Percentiles rank a stretch among this genome's conserved stretches.
phyloP scores from a whole-genome alignment of 129 eudicot species.

The Cynara cardunculus region DNA sequence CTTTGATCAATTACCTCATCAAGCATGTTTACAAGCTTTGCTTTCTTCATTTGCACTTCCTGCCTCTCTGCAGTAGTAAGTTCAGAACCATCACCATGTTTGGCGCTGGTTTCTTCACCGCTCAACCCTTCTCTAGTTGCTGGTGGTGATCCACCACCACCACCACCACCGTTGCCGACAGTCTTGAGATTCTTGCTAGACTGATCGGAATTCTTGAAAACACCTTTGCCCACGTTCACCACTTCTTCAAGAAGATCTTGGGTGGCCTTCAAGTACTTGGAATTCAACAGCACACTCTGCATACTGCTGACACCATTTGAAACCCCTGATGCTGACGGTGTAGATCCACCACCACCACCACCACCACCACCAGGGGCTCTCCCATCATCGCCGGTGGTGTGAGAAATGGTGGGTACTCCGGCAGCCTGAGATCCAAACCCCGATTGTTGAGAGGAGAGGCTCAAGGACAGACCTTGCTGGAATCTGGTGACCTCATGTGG shows the following conservation, averaged over 20 bases:
- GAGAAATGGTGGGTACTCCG: slow-evolving; percentile 32
- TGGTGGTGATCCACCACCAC: slow-evolving; percentile 28
- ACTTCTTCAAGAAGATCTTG: slow-evolving; percentile 90
- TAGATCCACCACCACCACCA: slow-evolving; percentile 38
- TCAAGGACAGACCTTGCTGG: slow-evolving; percentile 72
- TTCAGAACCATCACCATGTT: slow-evolving; percentile 37
- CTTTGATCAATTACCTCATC: slow-evolving; percentile 51
- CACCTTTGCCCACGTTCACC: slow-evolving; percentile 64
- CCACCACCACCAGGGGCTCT: slow-evolving; percentile 6
- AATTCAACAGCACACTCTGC: slow-evolving; percentile 58
- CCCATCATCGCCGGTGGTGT: slow-evolving; percentile 10
- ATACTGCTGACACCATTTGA: slow-evolving; percentile 44
- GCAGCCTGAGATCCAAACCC: slow-evolving; percentile 37
- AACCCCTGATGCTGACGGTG: slow-evolving; percentile 48
- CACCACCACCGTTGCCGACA: neutral
- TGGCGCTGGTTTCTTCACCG: slow-evolving; percentile 39
- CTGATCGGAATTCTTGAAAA: slow-evolving; percentile 26
- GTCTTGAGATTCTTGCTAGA: slow-evolving; percentile 24
- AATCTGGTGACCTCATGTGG: slow-evolving; percentile 59
- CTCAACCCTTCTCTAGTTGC: slow-evolving; percentile 33
- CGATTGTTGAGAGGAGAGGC: slow-evolving; percentile 52
- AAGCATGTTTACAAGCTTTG: slow-evolving; percentile 77
- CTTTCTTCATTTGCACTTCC: slow-evolving; percentile 84
- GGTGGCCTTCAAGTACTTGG: slow-evolving; percentile 81
- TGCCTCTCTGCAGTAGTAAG: slow-evolving; percentile 63